Conservation (phyloP, 31 red algal species). For the Odonthalia washingtoniensis region DNA sequence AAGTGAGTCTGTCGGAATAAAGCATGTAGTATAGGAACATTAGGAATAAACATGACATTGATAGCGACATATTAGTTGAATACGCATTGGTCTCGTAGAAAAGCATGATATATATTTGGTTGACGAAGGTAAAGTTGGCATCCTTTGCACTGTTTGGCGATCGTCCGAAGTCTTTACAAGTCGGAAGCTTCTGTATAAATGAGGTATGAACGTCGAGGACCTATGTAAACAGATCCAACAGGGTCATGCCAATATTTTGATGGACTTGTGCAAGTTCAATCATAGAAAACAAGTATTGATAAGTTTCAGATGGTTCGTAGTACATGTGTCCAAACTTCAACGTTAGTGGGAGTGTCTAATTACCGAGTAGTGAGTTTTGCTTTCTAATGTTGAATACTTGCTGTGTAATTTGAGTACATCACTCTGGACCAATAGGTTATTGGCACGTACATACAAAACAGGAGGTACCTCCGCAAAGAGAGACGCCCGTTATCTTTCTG, state of each 20-base stretch:
- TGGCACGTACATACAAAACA: too few relatives aligned
- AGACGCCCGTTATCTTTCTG: too few relatives aligned
- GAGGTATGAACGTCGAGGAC: neutral
- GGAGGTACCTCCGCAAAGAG: too few relatives aligned
- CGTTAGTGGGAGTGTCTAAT: too few relatives aligned
- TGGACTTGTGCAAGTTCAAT: slow-evolving; percentile 10
- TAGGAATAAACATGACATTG: neutral
- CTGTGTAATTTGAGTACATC: too few relatives aligned
- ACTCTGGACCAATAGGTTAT: too few relatives aligned
- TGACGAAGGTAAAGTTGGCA: neutral
- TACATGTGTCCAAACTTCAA: slow-evolving; percentile 17
- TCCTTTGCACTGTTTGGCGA: neutral
- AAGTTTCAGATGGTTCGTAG: neutral
- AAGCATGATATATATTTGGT: neutral
- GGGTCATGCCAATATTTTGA: neutral
- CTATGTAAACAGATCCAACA: neutral
- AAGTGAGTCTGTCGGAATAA: neutral
- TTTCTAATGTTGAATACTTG: too few relatives aligned
- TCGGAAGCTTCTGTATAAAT: neutral
- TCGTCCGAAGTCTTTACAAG: neutral
- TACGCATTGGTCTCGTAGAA: neutral
- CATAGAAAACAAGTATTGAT: neutral
- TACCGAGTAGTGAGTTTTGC: too few relatives aligned
- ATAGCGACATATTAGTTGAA: neutral
- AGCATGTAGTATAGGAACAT: neutral